Percentiles rank a stretch among this genome's conserved stretches.
phyloP scores from a whole-genome alignment of 1,284 basidiomycete species.

The Ganoderma multipileum region DNA sequence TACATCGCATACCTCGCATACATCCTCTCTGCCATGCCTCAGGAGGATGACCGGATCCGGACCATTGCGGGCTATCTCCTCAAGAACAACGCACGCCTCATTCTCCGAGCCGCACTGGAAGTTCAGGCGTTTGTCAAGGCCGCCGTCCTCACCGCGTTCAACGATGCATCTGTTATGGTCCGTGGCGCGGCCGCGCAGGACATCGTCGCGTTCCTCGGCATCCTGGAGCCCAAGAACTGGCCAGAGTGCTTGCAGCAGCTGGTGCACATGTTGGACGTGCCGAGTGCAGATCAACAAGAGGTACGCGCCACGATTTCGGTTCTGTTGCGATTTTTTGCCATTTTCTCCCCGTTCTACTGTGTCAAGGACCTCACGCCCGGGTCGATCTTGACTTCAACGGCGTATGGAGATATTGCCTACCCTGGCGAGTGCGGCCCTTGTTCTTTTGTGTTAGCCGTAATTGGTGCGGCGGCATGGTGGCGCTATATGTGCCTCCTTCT shows the following conservation, averaged over 20 bases:
- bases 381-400: background rate
- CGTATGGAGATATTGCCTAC: background rate
- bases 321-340: background rate
- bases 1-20: constrained; percentile 98
- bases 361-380: background rate
- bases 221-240: constrained; percentile 90
- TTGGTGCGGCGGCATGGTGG: background rate
- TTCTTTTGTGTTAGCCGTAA: background rate
- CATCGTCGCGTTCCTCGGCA: constrained; percentile 86
- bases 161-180: constrained; percentile 83
- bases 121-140: constrained; percentile 84
- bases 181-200: constrained; percentile 92
- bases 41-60: constrained; percentile 90
- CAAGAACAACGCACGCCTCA: constrained; percentile 90
- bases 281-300: constrained; percentile 81
- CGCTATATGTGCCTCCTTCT: background rate
- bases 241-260: constrained; percentile 89
- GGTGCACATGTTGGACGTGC: constrained; percentile 78
- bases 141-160: constrained; percentile 83
- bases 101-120: constrained; percentile 69
- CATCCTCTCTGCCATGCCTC: constrained; percentile 82
- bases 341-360: background rate
- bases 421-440: background rate
- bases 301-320: constrained; percentile 56
- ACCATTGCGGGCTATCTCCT: constrained; percentile 96